phyloP scores from a whole-genome alignment of 2,329 filamentous ascomycete genomes.

The Hypomyces rosellus region DNA sequence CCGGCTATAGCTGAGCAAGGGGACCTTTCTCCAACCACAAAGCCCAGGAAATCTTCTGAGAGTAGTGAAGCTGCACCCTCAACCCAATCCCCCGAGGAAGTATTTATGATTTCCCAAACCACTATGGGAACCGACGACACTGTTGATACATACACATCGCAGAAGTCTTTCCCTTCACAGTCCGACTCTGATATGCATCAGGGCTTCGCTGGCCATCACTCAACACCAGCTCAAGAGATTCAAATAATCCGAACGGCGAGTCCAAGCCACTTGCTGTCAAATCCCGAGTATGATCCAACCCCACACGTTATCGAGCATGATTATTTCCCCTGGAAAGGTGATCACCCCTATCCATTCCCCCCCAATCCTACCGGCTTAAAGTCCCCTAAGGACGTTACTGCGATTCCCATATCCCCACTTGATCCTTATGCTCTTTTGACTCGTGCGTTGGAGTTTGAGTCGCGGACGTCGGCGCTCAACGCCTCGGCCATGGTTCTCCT shows the following conservation, averaged over 20 bases:
- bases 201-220: conserved; percentile 4
- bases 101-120: conserved; percentile 42
- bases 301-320: conserved; percentile 48
- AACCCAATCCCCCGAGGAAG: conserved; percentile 31
- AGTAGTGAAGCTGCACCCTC: conserved; percentile 1
- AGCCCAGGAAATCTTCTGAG: conserved; percentile 5
- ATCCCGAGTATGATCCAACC: conserved; percentile 32
- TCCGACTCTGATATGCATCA: conserved; percentile 19
- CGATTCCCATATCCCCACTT: conserved; percentile 33
- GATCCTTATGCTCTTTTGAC: conserved; percentile 50
- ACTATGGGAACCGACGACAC: conserved; percentile 32
- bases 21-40: conserved; percentile 14
- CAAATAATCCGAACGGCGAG: conserved; percentile 17
- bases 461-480: conserved; percentile 49
- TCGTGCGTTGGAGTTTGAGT: conserved; percentile 51
- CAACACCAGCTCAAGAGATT: conserved; percentile 14
- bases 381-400: background rate
- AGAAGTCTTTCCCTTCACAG: conserved; percentile 25
- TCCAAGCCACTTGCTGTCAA: conserved; percentile 19
- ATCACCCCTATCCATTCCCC: conserved; percentile 49
- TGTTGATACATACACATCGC: conserved; percentile 20
- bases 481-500: conserved; percentile 57
- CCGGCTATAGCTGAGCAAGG: conserved; percentile 40
- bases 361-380: conserved; percentile 15
- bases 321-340: conserved; percentile 52